Base-by-base conservation (phyloP, 1,284 basidiomycete genomes). In the Cystobasidium sp. region DNA sequence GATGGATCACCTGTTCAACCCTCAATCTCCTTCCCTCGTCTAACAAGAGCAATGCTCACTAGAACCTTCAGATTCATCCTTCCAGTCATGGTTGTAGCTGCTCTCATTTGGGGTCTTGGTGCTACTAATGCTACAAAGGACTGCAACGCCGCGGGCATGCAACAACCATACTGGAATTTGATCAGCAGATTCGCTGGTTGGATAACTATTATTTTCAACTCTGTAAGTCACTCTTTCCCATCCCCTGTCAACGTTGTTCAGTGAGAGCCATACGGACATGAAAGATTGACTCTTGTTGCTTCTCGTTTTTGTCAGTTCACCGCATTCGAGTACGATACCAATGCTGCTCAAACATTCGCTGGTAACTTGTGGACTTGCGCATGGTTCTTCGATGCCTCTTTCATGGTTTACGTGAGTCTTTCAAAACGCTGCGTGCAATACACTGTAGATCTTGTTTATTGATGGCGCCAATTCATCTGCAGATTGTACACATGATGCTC, bases 51-150 rank as follows among this genome's bases (percentile, higher is more conserved):
- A 39, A 80, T 82, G 78, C 75, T 82, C 62, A 76, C 79, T 51
- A 77, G 81, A 47, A 79, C 80, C 3, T 81, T 82, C 79, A 75
- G 81, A 53, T 82, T 82, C 78, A 77, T 82, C 58, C 76, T 81
- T 12, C 81, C 81, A 61, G 81, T 81, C 75, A 55, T 81, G 52
- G 78, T 76, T 44, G 68, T 82, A 44, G 77, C 79, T 64, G 80
- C 79, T 20, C 72, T 82, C 31, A 81, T 81, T 73, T 82, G 81
- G 81, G 81, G 79, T n/a, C 76, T 82, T 46, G 77, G 77, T 20
- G 75, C 80, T 20, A 78, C 77, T 31, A 79, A 77, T 52, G 69
- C 76, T 43, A 81, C 81, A 7, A 44, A 51, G 52, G 80, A 81
- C 76, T 81, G 79, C 77, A 81, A 81, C 70, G 76, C 77, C 18